phyloP scores from a whole-genome alignment of 176 grass and related monocot species.

The Paspalum vaginatum region DNA sequence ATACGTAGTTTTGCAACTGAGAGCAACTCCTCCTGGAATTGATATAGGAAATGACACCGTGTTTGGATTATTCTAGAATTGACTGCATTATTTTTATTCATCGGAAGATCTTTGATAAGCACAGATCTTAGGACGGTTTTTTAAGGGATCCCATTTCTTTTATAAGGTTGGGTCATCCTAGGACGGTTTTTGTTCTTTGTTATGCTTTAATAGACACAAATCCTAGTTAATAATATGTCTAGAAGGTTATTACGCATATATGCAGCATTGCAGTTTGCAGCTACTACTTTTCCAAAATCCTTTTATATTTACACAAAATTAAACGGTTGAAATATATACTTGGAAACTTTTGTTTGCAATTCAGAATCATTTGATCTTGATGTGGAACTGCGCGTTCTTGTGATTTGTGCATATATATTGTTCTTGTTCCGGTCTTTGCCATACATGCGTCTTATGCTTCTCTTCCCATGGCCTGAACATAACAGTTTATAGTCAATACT shows the following conservation, averaged over 20 bases:
- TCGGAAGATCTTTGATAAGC: not conserved
- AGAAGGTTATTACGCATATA: too few species aligned
- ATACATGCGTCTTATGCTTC: not conserved
- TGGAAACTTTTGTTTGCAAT: not conserved
- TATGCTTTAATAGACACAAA: not conserved
- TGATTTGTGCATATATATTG: not conserved
- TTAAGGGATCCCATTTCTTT: not conserved
- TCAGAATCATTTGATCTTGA: too few species aligned
- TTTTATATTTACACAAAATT: not conserved
- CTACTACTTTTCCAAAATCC: too few species aligned
- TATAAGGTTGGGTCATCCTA: not conserved
- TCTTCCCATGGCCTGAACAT: not conserved
- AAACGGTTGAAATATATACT: too few species aligned
- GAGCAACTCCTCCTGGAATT: not conserved
- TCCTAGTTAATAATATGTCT: not conserved
- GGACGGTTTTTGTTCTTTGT: not conserved
- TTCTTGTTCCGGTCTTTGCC: not conserved
- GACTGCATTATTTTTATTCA: not conserved
- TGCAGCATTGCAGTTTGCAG: too few species aligned
- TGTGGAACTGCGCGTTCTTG: not conserved
- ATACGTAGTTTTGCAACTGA: not conserved
- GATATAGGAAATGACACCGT: slow-evolving; percentile 20
- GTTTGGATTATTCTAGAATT: slow-evolving; percentile 2
- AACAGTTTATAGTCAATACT: not conserved
- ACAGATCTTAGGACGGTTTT: not conserved